These are phyloP conservation scores for Jatropha podagrica DNA, from an alignment of 441 rosid species.

Conservation along the genomic window DNA sequence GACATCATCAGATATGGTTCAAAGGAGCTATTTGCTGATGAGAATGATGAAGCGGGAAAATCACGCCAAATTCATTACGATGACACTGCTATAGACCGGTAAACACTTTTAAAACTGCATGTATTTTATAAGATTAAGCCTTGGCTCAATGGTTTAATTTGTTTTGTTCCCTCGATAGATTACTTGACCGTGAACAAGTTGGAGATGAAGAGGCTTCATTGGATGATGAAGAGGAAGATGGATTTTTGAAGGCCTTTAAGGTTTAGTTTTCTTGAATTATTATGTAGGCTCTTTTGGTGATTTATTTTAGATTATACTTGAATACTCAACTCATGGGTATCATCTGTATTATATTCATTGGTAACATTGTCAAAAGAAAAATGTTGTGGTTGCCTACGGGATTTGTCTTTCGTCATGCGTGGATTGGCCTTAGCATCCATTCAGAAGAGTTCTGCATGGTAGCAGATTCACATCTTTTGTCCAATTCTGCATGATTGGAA, in stretches of 20 bases:
- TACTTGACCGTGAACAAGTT: conserved; percentile 86
- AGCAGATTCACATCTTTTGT: too few species aligned
- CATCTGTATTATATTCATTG: background rate
- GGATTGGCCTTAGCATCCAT: background rate
- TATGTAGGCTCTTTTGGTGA: conserved; percentile 7
- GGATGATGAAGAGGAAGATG: conserved; percentile 93
- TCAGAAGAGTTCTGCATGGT: background rate
- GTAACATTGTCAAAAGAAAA: background rate
- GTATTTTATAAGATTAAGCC: conserved; percentile 5
- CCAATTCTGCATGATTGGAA: too few species aligned
- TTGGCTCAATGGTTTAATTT: background rate
- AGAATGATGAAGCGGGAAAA: conserved; percentile 91
- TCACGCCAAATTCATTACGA: conserved; percentile 98
- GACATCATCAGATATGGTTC: conserved; percentile 99
- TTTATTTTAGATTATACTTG: background rate
- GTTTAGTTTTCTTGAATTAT: conserved; percentile 32
- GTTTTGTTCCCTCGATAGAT: conserved; percentile 37
- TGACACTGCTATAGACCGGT: conserved; percentile 95
- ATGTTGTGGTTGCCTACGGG: background rate
- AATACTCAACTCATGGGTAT: background rate
- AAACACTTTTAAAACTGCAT: conserved; percentile 19
- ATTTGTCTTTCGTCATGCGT: background rate
- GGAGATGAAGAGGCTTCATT: conserved; percentile 75
- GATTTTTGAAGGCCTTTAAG: conserved; percentile 96
- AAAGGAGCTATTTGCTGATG: conserved; percentile 95